Conservation (phyloP, 306 rosid species). For the Prosopis cineraria region DNA sequence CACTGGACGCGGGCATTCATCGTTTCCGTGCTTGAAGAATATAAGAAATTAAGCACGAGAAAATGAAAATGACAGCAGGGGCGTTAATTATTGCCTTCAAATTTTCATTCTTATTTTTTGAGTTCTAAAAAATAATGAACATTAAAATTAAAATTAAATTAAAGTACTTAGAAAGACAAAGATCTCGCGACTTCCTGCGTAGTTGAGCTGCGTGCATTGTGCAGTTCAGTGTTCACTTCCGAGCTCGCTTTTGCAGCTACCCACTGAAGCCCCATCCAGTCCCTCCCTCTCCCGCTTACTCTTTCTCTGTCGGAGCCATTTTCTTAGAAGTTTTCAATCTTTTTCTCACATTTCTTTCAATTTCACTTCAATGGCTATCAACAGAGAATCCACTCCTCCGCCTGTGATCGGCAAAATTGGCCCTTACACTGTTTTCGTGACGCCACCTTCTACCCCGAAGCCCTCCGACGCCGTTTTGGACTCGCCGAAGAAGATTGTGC, state of each 20-base stretch:
- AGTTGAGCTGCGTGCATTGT: slow-evolving; percentile 47
- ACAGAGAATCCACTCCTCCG: slow-evolving; percentile 76
- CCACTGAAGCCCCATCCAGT: neutral
- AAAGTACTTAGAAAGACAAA: slow-evolving; percentile 40
- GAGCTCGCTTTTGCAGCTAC: neutral
- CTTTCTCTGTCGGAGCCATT: neutral
- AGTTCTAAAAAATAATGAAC: slow-evolving; percentile 26
- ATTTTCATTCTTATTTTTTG: neutral
- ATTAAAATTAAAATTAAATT: neutral
- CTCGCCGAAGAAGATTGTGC: slow-evolving; percentile 72
- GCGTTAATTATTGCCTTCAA: no score
- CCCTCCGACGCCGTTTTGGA: slow-evolving; percentile 49
- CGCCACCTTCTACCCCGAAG: slow-evolving; percentile 86
- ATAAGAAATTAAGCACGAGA: no score
- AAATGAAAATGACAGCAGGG: no score
- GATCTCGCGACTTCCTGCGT: slow-evolving; percentile 29
- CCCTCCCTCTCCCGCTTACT: neutral
- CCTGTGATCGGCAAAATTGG: slow-evolving; percentile 95
- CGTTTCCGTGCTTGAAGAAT: no score
- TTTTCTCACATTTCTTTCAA: slow-evolving; percentile 5
- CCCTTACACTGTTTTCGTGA: slow-evolving; percentile 96
- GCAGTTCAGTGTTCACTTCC: slow-evolving; percentile 26
- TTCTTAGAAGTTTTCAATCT: neutral
- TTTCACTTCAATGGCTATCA: slow-evolving; percentile 64
- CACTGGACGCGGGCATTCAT: no score